These are phyloP conservation scores for Trypanosoma grayi DNA, from an alignment of 208 protist species.

Conservation along the genomic window DNA sequence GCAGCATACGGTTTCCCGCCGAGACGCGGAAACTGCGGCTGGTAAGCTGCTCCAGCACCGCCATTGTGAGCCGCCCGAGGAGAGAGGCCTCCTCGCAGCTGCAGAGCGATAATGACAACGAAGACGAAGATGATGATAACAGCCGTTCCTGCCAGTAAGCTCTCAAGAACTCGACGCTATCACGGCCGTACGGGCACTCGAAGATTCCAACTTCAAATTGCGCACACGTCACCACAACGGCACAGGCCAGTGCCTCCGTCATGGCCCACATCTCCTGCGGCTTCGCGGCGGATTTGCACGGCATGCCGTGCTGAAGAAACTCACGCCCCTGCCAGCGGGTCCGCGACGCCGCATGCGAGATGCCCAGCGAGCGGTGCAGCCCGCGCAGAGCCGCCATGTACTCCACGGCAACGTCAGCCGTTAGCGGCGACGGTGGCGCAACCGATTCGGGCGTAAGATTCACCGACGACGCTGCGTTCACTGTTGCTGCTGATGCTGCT, in stretches of 20 bases:
- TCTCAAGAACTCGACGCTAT: slow-evolving; percentile 14
- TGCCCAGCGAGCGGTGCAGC: slow-evolving; percentile 8
- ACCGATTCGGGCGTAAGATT: not conserved
- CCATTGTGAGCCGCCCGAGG: slow-evolving; percentile 16
- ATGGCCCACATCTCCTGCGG: not conserved
- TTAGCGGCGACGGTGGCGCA: slow-evolving; percentile 7
- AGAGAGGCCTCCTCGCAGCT: slow-evolving; percentile 6
- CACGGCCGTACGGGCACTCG: slow-evolving; percentile 20
- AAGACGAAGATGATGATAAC: not conserved
- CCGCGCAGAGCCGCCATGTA: slow-evolving; percentile 14
- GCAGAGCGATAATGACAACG: not conserved
- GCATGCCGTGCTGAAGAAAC: slow-evolving; percentile 19
- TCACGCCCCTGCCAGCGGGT: slow-evolving; percentile 14
- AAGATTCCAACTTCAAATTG: slow-evolving; percentile 24
- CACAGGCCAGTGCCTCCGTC: slow-evolving; percentile 19
- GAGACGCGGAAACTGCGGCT: slow-evolving; percentile 3
- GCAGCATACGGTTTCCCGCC: not conserved
- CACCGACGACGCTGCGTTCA: not conserved
- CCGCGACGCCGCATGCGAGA: not conserved
- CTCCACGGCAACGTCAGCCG: not conserved
- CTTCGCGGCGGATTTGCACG: not conserved
- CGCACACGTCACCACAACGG: slow-evolving; percentile 15
- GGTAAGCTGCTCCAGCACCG: slow-evolving; percentile 4
- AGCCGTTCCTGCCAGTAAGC: slow-evolving; percentile 5
- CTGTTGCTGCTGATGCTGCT: not conserved